Evolutionary conservation across 1,284 basidiomycete genomes (phyloP).

Genomic region (Cystobasidiaceae sp.): DNA sequence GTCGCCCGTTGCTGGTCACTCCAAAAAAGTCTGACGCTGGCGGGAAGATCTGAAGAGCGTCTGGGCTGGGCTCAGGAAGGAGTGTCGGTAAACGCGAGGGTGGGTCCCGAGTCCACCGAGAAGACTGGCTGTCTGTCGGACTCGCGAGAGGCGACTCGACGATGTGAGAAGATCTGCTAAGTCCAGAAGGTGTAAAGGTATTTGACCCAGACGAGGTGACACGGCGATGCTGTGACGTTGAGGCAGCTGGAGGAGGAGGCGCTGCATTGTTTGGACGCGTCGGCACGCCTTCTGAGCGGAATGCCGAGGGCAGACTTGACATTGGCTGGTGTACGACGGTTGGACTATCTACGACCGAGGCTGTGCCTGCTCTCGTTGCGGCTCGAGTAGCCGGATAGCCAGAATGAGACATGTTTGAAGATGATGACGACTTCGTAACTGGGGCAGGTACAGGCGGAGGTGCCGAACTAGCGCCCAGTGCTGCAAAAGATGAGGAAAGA

Average conservation of each 20-base stretch:
- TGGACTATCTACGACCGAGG: too few relatives aligned
- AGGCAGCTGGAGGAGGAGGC: not conserved
- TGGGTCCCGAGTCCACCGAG: slow-evolving; percentile 10
- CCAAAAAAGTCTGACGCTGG: not conserved
- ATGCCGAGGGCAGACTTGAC: slow-evolving; percentile 2
- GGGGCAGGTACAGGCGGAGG: not conserved
- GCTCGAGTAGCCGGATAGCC: too few relatives aligned
- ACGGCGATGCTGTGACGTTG: not conserved
- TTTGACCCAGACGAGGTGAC: not conserved
- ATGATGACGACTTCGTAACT: not conserved
- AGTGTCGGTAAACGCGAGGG: slow-evolving; percentile 18
- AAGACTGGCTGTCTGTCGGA: slow-evolving; percentile 14
- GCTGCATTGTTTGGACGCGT: not conserved
- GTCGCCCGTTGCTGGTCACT: not conserved
- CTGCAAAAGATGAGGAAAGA: not conserved
- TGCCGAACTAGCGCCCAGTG: not conserved
- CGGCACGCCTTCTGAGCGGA: not conserved
- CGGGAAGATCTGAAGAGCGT: not conserved
- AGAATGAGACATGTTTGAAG: too few relatives aligned
- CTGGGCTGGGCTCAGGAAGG: slow-evolving; percentile 1
- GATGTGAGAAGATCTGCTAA: not conserved
- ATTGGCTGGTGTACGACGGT: too few relatives aligned
- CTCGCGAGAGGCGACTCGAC: slow-evolving; percentile 18
- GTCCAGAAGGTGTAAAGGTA: not conserved
- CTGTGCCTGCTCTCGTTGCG: too few relatives aligned